A percentile compares a stretch with the other conserved stretches of the same genome.
Evolutionary conservation across 768 basidiomycete species (phyloP).

Genomic region (Hemileccinum impolitum): DNA sequence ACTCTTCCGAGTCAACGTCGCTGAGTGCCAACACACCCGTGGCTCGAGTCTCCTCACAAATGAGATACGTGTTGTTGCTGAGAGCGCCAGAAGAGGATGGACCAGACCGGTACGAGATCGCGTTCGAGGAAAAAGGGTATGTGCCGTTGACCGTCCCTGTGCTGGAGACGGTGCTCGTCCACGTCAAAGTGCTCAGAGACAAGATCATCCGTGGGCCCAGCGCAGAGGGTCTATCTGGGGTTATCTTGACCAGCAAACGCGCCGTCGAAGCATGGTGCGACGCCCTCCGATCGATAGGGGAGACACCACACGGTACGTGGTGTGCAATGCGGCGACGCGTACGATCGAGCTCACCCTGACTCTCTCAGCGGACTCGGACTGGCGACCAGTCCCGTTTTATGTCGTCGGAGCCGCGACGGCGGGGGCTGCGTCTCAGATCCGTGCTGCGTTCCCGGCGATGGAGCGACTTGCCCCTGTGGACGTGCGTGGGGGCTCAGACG

Average conservation of each 20-base stretch:
- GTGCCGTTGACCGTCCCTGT: slow-evolving; percentile 60
- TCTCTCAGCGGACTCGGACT: slow-evolving; percentile 25
- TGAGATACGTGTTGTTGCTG: slow-evolving; percentile 40
- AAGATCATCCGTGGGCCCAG: slow-evolving; percentile 41
- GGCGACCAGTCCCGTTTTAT: slow-evolving; percentile 69
- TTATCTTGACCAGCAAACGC: slow-evolving; percentile 77
- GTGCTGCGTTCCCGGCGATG: slow-evolving; percentile 35
- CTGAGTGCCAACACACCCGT: too few species aligned
- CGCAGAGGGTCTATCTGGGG: slow-evolving; percentile 42
- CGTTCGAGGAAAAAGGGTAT: slow-evolving; percentile 49
- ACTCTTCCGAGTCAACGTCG: too few species aligned
- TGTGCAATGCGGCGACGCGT: too few species aligned
- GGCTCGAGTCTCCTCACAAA: slow-evolving; percentile 2
- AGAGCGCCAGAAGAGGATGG: slow-evolving; percentile 33
- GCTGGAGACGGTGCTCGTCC: slow-evolving; percentile 60
- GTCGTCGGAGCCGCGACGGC: slow-evolving; percentile 72
- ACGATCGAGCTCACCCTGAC: too few species aligned
- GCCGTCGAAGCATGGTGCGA: slow-evolving; percentile 69
- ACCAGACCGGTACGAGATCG: slow-evolving; percentile 57
- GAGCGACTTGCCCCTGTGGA: slow-evolving; percentile 30
- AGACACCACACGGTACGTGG: slow-evolving; percentile 15
- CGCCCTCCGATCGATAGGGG: slow-evolving; percentile 28
- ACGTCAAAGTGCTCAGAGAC: slow-evolving; percentile 42
- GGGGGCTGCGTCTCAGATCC: slow-evolving; percentile 34
- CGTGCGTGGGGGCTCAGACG: slow-evolving; percentile 44